Percentiles rank a stretch among this genome's conserved stretches.
phyloP scores from a whole-genome alignment of 2,329 filamentous ascomycete species.

The Diaporthe caulivora region DNA sequence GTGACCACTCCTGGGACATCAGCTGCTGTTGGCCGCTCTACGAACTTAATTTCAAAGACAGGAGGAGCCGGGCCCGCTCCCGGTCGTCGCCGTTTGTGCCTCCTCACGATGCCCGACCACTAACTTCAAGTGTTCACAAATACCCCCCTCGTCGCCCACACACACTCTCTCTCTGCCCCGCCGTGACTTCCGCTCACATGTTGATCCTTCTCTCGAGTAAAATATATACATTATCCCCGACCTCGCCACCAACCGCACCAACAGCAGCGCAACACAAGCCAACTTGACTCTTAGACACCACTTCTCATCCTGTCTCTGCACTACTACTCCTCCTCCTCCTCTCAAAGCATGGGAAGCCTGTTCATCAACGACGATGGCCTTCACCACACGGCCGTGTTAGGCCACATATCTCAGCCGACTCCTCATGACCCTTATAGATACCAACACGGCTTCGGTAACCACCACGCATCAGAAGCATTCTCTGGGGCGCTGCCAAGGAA shows the following conservation, averaged over 20 bases:
- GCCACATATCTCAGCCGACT: conserved; percentile 30
- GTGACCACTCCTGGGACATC: conserved; percentile 1
- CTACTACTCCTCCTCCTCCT: not conserved
- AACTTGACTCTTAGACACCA: not conserved
- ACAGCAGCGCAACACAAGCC: not conserved
- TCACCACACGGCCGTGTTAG: conserved; percentile 34
- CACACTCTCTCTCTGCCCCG: not conserved
- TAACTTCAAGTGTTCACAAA: conserved; percentile 25
- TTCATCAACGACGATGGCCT: conserved; percentile 36
- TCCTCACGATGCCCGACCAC: conserved; percentile 24
- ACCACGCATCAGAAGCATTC: conserved; percentile 35
- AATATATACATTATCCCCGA: not conserved
- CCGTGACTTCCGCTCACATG: not conserved
- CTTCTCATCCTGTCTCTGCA: not conserved
- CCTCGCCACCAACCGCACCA: not conserved
- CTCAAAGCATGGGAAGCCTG: conserved; percentile 27
- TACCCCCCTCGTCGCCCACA: conserved; percentile 12
- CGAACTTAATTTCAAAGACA: conserved; percentile 15
- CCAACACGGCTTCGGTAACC: conserved; percentile 36
- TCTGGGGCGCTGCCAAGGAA: conserved; percentile 33
- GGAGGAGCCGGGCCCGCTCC: conserved; percentile 1
- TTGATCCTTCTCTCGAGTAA: not conserved
- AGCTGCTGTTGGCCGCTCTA: not conserved
- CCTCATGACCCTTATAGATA: conserved; percentile 34
- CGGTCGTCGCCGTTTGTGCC: conserved; percentile 21